Percentiles rank a stretch among this genome's conserved stretches.
Evolutionary conservation across 2,329 filamentous ascomycete species (phyloP).

Genomic region (Neophaeococcomyces mojaviensis): DNA sequence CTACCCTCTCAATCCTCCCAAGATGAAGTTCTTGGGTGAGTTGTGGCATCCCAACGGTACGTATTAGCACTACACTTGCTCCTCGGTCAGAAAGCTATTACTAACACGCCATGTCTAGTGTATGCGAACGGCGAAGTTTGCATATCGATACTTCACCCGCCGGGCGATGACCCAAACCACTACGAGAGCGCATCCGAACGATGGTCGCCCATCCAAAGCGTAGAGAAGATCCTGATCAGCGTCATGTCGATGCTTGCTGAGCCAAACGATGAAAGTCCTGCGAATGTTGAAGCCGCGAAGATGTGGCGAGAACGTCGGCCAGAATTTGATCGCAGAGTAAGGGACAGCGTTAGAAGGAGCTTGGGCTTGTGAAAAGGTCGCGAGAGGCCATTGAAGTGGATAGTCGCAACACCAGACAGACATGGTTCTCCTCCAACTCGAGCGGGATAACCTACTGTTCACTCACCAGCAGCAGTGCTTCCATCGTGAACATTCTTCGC

Average conservation of each 20-base stretch:
- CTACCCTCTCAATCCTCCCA: conserved; percentile 91
- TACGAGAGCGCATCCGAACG: conserved; percentile 94
- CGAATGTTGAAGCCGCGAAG: conserved; percentile 91
- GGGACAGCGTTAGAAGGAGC: conserved; percentile 70
- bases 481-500: too few species aligned
- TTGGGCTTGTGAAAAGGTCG: conserved; percentile 61
- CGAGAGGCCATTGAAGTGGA: background rate
- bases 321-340: conserved; percentile 81
- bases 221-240: conserved; percentile 93
- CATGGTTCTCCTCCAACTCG: background rate
- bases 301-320: conserved; percentile 82
- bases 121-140: conserved; percentile 89
- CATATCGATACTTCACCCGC: conserved; percentile 95
- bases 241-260: conserved; percentile 99
- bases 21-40: conserved; percentile 90
- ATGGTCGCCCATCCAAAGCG: conserved; percentile 93
- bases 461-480: conserved; percentile 2
- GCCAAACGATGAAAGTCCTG: conserved; percentile 93
- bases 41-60: conserved; percentile 95
- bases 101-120: too few species aligned
- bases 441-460: background rate
- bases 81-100: too few species aligned
- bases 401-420: background rate
- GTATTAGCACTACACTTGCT: too few species aligned
- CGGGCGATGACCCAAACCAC: conserved; percentile 95